Evolutionary conservation across 805 yeast species (phyloP).

Genomic region (Barnettozyma pratensis): DNA sequence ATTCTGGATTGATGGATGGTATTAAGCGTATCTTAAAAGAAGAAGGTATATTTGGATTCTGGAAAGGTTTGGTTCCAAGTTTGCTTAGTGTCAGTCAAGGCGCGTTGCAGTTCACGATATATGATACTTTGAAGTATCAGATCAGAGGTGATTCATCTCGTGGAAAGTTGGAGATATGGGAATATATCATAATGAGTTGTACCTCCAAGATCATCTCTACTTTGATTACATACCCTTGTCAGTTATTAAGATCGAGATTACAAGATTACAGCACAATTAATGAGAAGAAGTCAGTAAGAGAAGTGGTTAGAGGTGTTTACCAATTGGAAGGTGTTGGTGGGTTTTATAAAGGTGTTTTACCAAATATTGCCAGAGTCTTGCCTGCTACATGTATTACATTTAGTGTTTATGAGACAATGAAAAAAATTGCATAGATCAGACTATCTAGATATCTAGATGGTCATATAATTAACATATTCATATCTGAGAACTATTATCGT

Average conservation of each 20-base stretch:
- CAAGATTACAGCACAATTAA: slow-evolving; percentile 44
- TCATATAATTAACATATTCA: no score
- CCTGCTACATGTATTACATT: slow-evolving; percentile 95
- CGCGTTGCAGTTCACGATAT: slow-evolving; percentile 79
- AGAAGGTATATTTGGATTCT: slow-evolving; percentile 61
- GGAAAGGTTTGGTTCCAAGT: slow-evolving; percentile 73
- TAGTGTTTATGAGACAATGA: slow-evolving; percentile 69
- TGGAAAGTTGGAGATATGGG: slow-evolving; percentile 39
- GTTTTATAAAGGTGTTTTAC: slow-evolving; percentile 77
- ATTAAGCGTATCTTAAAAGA: slow-evolving; percentile 37
- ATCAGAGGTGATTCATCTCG: slow-evolving; percentile 19
- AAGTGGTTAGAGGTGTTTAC: slow-evolving; percentile 37
- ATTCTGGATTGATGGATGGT: slow-evolving; percentile 56
- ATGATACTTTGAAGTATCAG: slow-evolving; percentile 65
- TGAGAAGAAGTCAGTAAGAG: slow-evolving; percentile 22
- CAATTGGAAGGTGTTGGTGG: slow-evolving; percentile 53
- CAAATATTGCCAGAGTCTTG: slow-evolving; percentile 75
- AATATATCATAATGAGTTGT: slow-evolving; percentile 64
- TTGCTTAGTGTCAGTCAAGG: slow-evolving; percentile 84
- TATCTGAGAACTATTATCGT: no score
- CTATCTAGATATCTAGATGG: not conserved
- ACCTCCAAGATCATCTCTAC: slow-evolving; percentile 66
- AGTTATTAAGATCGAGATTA: slow-evolving; percentile 70
- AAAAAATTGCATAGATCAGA: slow-evolving; percentile 13
- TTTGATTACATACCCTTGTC: slow-evolving; percentile 72